Evolutionary conservation across 148 eudicot genomes (phyloP).

Genomic region (Rhododendron kiyosumense): DNA sequence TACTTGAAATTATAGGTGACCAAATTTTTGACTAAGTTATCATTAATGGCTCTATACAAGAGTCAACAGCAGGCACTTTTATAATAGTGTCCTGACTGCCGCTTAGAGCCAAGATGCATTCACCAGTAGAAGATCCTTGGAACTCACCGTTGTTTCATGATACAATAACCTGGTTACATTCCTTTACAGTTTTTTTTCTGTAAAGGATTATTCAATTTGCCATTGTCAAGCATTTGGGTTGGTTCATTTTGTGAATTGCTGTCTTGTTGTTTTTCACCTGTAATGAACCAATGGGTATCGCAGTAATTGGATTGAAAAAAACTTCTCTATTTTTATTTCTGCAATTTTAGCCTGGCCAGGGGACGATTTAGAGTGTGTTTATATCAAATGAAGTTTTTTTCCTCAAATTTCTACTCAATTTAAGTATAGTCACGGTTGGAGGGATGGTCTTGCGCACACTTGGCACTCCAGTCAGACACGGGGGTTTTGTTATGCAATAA

Average conservation of each 20-base stretch:
- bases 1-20: neutral
- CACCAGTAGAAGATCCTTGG: slow-evolving; percentile 36
- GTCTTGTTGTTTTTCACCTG: neutral
- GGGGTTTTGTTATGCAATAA: slow-evolving; percentile 38
- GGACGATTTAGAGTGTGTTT: neutral
- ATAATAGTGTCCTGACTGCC: slow-evolving; percentile 39
- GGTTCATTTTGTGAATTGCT: neutral
- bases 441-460: neutral
- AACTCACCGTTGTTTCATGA: slow-evolving; percentile 24
- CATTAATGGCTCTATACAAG: slow-evolving; percentile 24
- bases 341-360: neutral
- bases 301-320: neutral
- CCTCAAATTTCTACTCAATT: neutral
- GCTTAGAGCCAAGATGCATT: slow-evolving; percentile 40
- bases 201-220: neutral
- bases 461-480: slow-evolving; percentile 66
- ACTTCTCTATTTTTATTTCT: neutral
- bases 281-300: neutral
- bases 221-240: neutral
- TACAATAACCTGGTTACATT: slow-evolving; percentile 35
- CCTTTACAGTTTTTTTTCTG: neutral
- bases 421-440: neutral
- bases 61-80: slow-evolving; percentile 44
- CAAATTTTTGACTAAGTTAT: neutral
- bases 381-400: neutral